Base-by-base conservation (phyloP, 331 rosid species). In the Spiraea crenata region DNA sequence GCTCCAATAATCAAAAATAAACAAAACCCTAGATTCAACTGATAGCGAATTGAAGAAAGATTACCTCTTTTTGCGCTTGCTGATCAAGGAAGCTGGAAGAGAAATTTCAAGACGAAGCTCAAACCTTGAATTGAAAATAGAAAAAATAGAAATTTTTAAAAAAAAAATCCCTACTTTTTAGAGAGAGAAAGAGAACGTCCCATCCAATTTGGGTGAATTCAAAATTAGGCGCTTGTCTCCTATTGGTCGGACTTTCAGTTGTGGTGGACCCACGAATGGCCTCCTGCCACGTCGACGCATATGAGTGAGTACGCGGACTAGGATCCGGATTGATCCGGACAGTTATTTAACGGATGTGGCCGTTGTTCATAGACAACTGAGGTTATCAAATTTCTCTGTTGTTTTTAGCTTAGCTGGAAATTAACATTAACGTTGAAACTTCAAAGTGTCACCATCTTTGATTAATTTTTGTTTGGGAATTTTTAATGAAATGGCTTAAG, bases 51-150 rank as follows among this genome's bases (percentile, higher is more conserved):
- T 42, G 9, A 15, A 66, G 46, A 11, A 57, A 34, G 20, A 17
- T 16, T 52, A 61, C 78, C 71, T 73, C 34, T n/a, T 6, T 2
- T 25, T 4, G 76, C 9, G 45, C 40, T 54, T n/a, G 68, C 49
- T 58, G 77, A 66, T 59, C 63, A 34, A 54, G 56, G 59, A 35
- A 67, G 55, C 65, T 51, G 62, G 66, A 46, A 66, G 70, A 57
- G 40, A 58, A 51, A 16, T 11, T 11, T 10, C 40, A 39, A 38
- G 58, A 58, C 31, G 52, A 11, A 35, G 69, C 63, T 17, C 12
- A 9, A 67, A 37, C 40, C 20, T 10, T 4, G 42, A 61, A 16
- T 7, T 19, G 40, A 25, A 5, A 40, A 69, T 19, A 44, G 38
- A 15, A 1, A 25, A 2, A 25, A 25, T 25, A 25, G 31, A 25